Conservation (phyloP, 2,329 filamentous ascomycete genomes). For the Paracamarosporium sp. region DNA sequence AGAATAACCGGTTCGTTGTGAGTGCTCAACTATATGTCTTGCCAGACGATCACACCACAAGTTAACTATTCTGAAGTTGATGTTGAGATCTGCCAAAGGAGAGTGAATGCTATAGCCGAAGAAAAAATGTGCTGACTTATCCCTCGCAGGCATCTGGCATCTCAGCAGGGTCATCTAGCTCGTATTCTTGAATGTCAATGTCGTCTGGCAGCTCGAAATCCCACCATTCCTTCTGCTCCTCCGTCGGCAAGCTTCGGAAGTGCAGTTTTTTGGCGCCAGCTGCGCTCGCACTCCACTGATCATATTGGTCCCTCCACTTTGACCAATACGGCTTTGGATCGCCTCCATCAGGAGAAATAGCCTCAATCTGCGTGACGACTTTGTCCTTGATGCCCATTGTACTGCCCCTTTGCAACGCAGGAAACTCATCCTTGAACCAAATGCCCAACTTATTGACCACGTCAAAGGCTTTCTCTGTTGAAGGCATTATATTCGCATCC, state of each 20-base stretch:
- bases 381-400: not conserved
- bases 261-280: not conserved
- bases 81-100: not conserved
- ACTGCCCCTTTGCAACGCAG: not conserved
- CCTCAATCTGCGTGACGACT: not conserved
- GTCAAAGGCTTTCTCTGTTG: not conserved
- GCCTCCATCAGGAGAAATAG: not conserved
- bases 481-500: not conserved
- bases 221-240: not conserved
- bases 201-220: not conserved
- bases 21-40: not conserved
- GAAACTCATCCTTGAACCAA: not conserved
- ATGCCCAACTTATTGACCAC: not conserved
- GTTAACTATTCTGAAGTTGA: not conserved
- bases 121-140: not conserved
- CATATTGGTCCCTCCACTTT: not conserved
- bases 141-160: no score
- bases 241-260: not conserved
- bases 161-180: not conserved
- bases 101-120: not conserved
- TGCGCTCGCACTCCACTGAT: not conserved
- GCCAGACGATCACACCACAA: not conserved
- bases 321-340: not conserved
- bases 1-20: constrained; percentile 5
- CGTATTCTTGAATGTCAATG: not conserved